Base-by-base conservation (phyloP, 768 basidiomycete genomes). In the Mycena metata region DNA sequence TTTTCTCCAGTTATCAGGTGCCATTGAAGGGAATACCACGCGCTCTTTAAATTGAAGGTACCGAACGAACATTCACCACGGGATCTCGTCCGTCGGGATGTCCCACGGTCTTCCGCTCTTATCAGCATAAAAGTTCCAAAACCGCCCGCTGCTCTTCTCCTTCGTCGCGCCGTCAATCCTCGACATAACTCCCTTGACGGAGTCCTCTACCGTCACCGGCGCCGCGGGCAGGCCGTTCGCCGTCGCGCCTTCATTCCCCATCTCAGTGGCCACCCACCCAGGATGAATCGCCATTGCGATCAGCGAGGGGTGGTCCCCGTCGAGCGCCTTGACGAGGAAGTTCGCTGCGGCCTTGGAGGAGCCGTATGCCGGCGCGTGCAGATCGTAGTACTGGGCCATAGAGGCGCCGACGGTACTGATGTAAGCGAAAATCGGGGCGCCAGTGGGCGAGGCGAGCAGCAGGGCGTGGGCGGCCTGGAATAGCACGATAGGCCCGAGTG, bases 181-280 rank as follows among this genome's bases (percentile, higher is more conserved):
- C n/a, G n/a, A n/a, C n/a, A n/a, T n/a, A n/a, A n/a, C n/a, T n/a
- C n/a, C n/a, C n/a, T n/a, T n/a, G n/a, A n/a, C n/a, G n/a, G n/a
- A n/a, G n/a, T n/a, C n/a, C n/a, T n/a, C n/a, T n/a, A n/a, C n/a
- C n/a, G n/a, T n/a, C n/a, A n/a, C n/a, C n/a, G n/a, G n/a, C n/a
- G n/a, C n/a, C n/a, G n/a, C n/a, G n/a, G n/a, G n/a, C n/a, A n/a
- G n/a, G n/a, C n/a, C n/a, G n/a, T n/a, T n/a, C n/a, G n/a, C n/a
- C n/a, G n/a, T n/a, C 13, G 56, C 56, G 23, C 56, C 42, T 42
- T 5, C 2, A 13, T 58, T 58, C 23, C 56, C 56, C 56, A 43
- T 42, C 8, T 58, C 56, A 9, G 56, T 58, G 7, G 56, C 41
- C 26, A 58, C 56, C 56, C 56, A 58, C 16, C 56, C 56, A 16